Evolutionary conservation across 2,329 filamentous ascomycete species (phyloP).

Genomic region (Nigrograna mackinnonii): DNA sequence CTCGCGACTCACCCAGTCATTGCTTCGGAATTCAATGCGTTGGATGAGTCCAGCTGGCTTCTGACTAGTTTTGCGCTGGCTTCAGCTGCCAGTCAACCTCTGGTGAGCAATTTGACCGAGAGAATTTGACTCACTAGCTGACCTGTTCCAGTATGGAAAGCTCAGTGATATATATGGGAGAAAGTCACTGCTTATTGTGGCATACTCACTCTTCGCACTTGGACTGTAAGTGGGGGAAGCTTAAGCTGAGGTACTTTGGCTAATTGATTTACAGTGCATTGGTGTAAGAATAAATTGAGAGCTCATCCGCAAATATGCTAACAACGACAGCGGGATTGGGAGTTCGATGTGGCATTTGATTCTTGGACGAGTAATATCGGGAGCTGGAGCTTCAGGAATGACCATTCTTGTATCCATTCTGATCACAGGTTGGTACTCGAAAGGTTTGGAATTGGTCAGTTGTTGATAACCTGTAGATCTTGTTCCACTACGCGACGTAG

Average conservation of each 20-base stretch:
- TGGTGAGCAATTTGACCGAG: slow-evolving; percentile 9
- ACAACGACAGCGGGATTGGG: slow-evolving; percentile 12
- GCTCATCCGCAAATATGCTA: not conserved
- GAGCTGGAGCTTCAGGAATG: slow-evolving; percentile 72
- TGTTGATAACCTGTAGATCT: slow-evolving; percentile 43
- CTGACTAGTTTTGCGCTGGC: slow-evolving; percentile 49
- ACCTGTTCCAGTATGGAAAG: slow-evolving; percentile 42
- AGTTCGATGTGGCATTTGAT: slow-evolving; percentile 19
- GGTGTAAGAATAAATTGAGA: slow-evolving; percentile 4
- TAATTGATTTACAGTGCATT: slow-evolving; percentile 5
- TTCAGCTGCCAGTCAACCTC: slow-evolving; percentile 41
- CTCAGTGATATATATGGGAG: slow-evolving; percentile 51
- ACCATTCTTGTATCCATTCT: slow-evolving; percentile 46
- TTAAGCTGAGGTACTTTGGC: not conserved
- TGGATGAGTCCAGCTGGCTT: slow-evolving; percentile 49
- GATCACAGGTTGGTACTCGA: too few species aligned
- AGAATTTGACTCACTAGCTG: not conserved
- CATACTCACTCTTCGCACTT: slow-evolving; percentile 46
- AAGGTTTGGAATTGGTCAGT: too few species aligned
- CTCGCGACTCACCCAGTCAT: slow-evolving; percentile 67
- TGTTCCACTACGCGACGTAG: slow-evolving; percentile 53
- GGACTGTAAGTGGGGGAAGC: slow-evolving; percentile 26
- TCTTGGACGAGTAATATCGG: slow-evolving; percentile 60
- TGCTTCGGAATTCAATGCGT: slow-evolving; percentile 49
- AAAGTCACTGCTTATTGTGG: slow-evolving; percentile 42